Base-by-base conservation (phyloP, 1,139 yeast species). In the Candida sanyaensis region DNA sequence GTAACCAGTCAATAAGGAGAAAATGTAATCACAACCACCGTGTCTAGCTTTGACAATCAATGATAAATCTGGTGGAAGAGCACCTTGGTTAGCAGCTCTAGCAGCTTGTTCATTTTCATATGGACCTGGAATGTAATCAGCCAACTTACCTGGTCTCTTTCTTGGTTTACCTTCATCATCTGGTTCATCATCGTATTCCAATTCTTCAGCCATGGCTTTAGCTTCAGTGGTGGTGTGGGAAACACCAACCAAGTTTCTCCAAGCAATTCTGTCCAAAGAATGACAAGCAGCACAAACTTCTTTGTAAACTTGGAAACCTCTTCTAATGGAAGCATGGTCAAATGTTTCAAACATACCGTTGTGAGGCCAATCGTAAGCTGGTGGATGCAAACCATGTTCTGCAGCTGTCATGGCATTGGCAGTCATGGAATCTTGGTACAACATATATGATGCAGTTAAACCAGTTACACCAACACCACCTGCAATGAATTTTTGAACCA, bases 271-370 rank as follows among this genome's bases (percentile, higher is more conserved):
- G 68, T 91, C 93, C 64, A 93, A 78, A 28, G 99, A 92, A 76
- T 93, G 99, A 75, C 99, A 93, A 52, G 98, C 93, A 52, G 99
- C 96, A 81, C 99, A 93, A 51, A 93, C 99, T 75, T 93, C 99
- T 73, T 91, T 88, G 81, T 93, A 93, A 53, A 93, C 99, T 73
- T 91, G 98, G 85, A 86, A 93, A 61, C 99, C 99, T 82, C 99
- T 91, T 81, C 99, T 89, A 65, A 93, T 89, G 46, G 96, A 86
- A 52, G 91, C 92, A 71, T 93, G 99, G 78, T 93, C 99, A 62
- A 91, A 95, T 47, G 97, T 81, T 58, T 86, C 86, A 63, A 92
- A 83, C 84, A 91, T 87, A 63, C 96, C 97, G 65, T 81, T 84
- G 74, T 93, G 98, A 43, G 97, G 81, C 99, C 99, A 93, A 52